phyloP scores from a whole-genome alignment of 805 yeast species.

The Pichia paraexigua region DNA sequence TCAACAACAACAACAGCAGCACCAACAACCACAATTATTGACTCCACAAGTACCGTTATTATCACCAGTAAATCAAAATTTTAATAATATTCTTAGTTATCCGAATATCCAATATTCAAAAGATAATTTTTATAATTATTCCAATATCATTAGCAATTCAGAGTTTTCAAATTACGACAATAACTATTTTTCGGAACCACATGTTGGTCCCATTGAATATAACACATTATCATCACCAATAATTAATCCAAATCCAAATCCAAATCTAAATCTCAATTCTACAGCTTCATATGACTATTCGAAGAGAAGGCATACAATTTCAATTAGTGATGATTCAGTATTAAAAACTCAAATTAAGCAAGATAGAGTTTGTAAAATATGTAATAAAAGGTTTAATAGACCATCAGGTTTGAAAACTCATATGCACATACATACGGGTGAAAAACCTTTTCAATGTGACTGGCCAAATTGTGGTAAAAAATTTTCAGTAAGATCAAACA shows the following conservation, averaged over 20 bases:
- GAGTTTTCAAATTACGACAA: not conserved
- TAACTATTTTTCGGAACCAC: not conserved
- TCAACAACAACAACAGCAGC: not conserved
- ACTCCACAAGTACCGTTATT: not conserved
- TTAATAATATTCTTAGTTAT: not conserved
- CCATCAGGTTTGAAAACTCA: conserved; percentile 80
- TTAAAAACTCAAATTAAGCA: not conserved
- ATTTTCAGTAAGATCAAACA: conserved; percentile 72
- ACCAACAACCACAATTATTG: not conserved
- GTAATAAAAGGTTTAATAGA: conserved; percentile 56
- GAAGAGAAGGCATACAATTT: conserved; percentile 6
- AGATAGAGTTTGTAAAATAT: conserved; percentile 6
- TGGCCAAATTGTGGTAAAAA: conserved; percentile 60
- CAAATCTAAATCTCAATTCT: not conserved
- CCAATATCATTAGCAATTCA: not conserved
- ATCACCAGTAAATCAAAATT: not conserved
- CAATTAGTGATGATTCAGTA: not conserved
- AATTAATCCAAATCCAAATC: not conserved
- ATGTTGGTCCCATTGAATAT: not conserved
- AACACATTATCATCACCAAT: not conserved
- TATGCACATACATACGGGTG: conserved; percentile 74
- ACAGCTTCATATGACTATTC: not conserved
- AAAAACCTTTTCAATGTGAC: conserved; percentile 56
- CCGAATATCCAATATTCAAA: not conserved
- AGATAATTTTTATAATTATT: not conserved